These are phyloP conservation scores for Colletotrichum sp. DNA, from an alignment of 2,329 filamentous ascomycete species.

Conservation along the genomic window DNA sequence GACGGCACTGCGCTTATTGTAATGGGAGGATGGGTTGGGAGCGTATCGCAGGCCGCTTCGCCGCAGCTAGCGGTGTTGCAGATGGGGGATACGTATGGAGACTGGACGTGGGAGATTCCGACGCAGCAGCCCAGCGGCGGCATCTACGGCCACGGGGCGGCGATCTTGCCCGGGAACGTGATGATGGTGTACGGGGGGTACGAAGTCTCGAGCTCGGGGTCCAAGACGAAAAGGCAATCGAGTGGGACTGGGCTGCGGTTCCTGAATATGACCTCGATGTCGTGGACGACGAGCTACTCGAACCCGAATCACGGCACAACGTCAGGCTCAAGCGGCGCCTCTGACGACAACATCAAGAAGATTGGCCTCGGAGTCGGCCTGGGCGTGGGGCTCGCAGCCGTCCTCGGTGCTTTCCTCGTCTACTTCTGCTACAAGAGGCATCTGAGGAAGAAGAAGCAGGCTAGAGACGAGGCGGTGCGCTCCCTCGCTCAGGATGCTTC, in stretches of 20 bases:
- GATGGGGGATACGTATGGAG: constrained; percentile 75
- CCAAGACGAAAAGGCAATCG: constrained; percentile 37
- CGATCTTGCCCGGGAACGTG: constrained; percentile 68
- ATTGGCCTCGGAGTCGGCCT: constrained; percentile 70
- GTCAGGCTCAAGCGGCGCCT: not conserved
- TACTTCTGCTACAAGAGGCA: constrained; percentile 56
- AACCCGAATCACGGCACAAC: constrained; percentile 41
- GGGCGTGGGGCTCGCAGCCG: constrained; percentile 64
- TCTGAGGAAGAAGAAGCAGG: constrained; percentile 29
- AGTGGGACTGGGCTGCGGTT: constrained; percentile 43
- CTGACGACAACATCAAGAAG: constrained; percentile 37
- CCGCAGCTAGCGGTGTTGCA: constrained; percentile 83
- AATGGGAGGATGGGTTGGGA: constrained; percentile 91
- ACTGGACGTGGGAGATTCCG: constrained; percentile 76
- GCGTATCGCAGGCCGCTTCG: constrained; percentile 74
- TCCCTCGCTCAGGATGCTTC: constrained; percentile 55
- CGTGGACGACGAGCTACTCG: constrained; percentile 56
- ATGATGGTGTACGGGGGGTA: constrained; percentile 73
- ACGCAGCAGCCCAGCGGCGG: constrained; percentile 51
- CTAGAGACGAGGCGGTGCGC: constrained; percentile 51
- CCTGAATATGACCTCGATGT: constrained; percentile 62
- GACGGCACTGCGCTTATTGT: constrained; percentile 82
- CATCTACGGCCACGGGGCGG: constrained; percentile 69
- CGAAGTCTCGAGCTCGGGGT: constrained; percentile 45
- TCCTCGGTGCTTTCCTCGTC: constrained; percentile 51